phyloP scores from a whole-genome alignment of 1,284 basidiomycete species.

The Microbotryum scabiosae region DNA sequence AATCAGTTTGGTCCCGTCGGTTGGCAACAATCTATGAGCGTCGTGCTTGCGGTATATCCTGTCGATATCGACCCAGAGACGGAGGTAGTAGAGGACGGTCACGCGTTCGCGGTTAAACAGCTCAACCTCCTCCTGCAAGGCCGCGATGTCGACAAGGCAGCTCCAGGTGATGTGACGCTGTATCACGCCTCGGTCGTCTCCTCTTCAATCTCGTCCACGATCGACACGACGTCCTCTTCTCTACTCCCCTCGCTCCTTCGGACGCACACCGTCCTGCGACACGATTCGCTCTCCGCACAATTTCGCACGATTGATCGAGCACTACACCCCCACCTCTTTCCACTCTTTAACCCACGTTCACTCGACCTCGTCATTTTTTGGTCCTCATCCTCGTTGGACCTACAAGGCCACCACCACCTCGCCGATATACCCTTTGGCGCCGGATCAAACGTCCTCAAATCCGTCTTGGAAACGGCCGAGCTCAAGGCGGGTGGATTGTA shows the following conservation, averaged over 20 bases:
- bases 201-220: not conserved
- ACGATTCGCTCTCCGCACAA: conserved; percentile 31
- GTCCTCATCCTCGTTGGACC: conserved; percentile 49
- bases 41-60: not conserved
- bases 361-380: conserved; percentile 68
- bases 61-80: not conserved
- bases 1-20: not conserved
- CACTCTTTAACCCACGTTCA: conserved; percentile 62
- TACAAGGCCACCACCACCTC: conserved; percentile 55
- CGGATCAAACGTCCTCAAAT: conserved; percentile 49
- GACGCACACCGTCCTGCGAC: conserved; percentile 5
- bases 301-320: conserved; percentile 57
- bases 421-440: conserved; percentile 59
- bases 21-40: conserved; percentile 14
- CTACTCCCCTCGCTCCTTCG: conserved; percentile 9
- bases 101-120: conserved; percentile 1
- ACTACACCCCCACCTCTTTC: conserved; percentile 57
- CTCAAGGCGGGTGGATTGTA: conserved; percentile 68
- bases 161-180: not conserved
- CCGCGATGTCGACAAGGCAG: not conserved
- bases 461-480: conserved; percentile 55
- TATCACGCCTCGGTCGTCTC: too few relatives aligned
- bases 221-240: not conserved
- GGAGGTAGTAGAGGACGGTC: not conserved
- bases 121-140: conserved; percentile 21